These are phyloP conservation scores for Sinapis alba DNA, from an alignment of 441 rosid species.

Conservation along the genomic window DNA sequence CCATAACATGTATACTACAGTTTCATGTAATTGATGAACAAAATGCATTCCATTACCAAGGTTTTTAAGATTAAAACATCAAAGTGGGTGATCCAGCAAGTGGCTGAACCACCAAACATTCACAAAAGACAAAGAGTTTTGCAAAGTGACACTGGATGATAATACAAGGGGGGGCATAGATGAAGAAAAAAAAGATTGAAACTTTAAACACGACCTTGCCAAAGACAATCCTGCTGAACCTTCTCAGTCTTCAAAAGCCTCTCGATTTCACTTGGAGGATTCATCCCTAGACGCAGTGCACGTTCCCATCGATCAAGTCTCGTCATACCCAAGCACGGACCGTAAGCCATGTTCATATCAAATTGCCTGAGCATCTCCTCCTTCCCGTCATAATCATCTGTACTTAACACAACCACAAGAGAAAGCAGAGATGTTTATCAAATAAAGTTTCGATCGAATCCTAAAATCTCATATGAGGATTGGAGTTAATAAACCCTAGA, in stretches of 20 bases:
- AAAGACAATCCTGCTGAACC: slow-evolving; percentile 48
- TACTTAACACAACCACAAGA: slow-evolving; percentile 3
- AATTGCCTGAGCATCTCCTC: slow-evolving; percentile 61
- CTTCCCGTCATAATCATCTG: slow-evolving; percentile 43
- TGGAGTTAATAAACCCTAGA: slow-evolving; percentile 22
- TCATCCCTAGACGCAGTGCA: slow-evolving; percentile 56
- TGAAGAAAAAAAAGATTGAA: not conserved
- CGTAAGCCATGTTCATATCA: slow-evolving; percentile 70
- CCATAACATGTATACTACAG: not conserved
- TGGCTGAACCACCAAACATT: slow-evolving; percentile 21
- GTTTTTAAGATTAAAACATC: slow-evolving; percentile 19
- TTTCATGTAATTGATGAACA: not conserved
- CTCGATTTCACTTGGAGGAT: slow-evolving; percentile 57
- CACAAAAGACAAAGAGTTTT: slow-evolving; percentile 5
- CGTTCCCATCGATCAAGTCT: slow-evolving; percentile 66
- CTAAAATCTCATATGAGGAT: not conserved
- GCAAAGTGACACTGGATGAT: slow-evolving; percentile 10
- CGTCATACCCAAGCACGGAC: slow-evolving; percentile 71
- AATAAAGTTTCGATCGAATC: not conserved
- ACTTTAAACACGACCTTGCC: slow-evolving; percentile 59
- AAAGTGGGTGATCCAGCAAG: slow-evolving; percentile 33
- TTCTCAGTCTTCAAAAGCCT: slow-evolving; percentile 44
- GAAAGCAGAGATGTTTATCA: not conserved
- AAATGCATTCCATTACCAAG: slow-evolving; percentile 16
- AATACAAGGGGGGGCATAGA: slow-evolving; percentile 24